Conservation (phyloP, 305 asterid species). For the Striga hermonthica region DNA sequence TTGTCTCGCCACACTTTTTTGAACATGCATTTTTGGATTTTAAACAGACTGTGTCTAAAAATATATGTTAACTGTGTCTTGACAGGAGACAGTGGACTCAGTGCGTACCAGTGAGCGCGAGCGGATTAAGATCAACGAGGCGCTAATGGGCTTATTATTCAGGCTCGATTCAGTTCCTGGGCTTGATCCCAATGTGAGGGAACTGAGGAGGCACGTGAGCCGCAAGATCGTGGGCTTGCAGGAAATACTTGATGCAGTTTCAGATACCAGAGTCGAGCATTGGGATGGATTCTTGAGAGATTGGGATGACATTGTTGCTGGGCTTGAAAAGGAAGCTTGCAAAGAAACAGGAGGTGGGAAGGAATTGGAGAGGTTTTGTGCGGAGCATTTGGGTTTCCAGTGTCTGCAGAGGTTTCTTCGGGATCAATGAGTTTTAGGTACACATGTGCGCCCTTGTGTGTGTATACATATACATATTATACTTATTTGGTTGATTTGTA, state of each 20-base stretch:
- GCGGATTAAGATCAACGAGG: conserved; percentile 76
- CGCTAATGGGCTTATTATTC: conserved; percentile 64
- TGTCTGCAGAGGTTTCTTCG: conserved; percentile 91
- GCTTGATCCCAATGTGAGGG: conserved; percentile 71
- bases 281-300: conserved; percentile 79
- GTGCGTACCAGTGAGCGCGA: conserved; percentile 66
- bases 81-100: conserved; percentile 94
- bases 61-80: conserved; percentile 17
- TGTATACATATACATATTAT: background rate
- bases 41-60: background rate
- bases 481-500: conserved; percentile 22
- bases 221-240: conserved; percentile 90
- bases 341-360: conserved; percentile 59
- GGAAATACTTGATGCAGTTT: conserved; percentile 82
- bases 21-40: too few species aligned
- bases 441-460: background rate
- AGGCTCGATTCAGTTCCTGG: conserved; percentile 90
- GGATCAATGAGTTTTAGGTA: conserved; percentile 50
- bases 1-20: background rate
- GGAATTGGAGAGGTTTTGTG: conserved; percentile 86
- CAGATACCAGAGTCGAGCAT: conserved; percentile 56
- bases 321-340: conserved; percentile 68
- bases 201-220: conserved; percentile 78
- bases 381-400: conserved; percentile 81
- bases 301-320: conserved; percentile 75